phyloP scores from a whole-genome alignment of 2,329 filamentous ascomycete species.

The Aureobasidium sp. region DNA sequence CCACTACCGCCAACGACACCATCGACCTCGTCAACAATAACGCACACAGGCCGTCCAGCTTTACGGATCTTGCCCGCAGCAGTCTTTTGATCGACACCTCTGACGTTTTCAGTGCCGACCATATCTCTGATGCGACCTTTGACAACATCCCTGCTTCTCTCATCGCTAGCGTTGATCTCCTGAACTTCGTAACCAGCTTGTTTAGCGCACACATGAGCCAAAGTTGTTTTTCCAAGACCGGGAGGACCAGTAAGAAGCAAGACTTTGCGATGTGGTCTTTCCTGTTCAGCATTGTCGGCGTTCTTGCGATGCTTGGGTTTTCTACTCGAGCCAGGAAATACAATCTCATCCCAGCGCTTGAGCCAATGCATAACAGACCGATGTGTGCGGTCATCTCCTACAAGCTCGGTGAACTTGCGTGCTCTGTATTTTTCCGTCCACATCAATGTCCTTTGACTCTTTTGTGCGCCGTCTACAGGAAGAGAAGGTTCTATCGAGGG shows the following conservation, averaged over 20 bases:
- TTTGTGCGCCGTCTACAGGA: background rate
- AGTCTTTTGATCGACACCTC: constrained; percentile 51
- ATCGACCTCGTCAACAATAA: constrained; percentile 94
- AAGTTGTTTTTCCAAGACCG: constrained; percentile 87
- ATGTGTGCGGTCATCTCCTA: constrained; percentile 91
- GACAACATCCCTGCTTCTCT: constrained; percentile 81
- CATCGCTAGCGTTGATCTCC: constrained; percentile 97
- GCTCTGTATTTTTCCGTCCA: constrained; percentile 99
- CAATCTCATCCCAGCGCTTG: constrained; percentile 85
- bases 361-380: constrained; percentile 85
- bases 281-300: constrained; percentile 45
- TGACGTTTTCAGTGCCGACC: constrained; percentile 89
- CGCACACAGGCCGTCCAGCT: constrained; percentile 76
- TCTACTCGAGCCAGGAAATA: constrained; percentile 70
- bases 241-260: constrained; percentile 85
- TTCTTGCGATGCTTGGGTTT: constrained; percentile 41
- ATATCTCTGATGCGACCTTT: constrained; percentile 85
- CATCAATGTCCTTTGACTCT: constrained; percentile 45
- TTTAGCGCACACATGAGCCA: constrained; percentile 89
- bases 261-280: constrained; percentile 77
- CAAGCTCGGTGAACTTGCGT: constrained; percentile 80
- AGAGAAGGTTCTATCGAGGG: constrained; percentile 33
- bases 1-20: constrained; percentile 75
- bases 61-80: constrained; percentile 53
- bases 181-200: constrained; percentile 95